These are phyloP conservation scores for Yamadazyma kitorensis DNA, from an alignment of 805 yeast species.

Conservation along the genomic window DNA sequence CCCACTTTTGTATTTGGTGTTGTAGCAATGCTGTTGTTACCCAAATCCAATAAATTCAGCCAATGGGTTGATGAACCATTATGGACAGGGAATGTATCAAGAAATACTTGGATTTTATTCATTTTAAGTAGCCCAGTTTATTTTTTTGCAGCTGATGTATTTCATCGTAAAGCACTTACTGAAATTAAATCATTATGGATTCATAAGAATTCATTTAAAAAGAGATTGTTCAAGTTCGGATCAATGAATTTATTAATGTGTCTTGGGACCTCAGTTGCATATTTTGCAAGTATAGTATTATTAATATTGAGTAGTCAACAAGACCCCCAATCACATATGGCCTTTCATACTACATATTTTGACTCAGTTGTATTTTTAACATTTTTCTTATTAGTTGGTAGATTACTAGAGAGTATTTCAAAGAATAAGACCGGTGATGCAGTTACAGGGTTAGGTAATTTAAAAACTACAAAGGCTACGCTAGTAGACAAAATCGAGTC, in stretches of 20 bases:
- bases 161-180: slow-evolving; percentile 62
- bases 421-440: slow-evolving; percentile 68
- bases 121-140: slow-evolving; percentile 69
- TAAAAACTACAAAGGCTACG: slow-evolving; percentile 51
- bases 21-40: slow-evolving; percentile 63
- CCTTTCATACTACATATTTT: slow-evolving; percentile 64
- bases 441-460: slow-evolving; percentile 47
- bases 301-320: slow-evolving; percentile 45
- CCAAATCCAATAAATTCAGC: slow-evolving; percentile 39
- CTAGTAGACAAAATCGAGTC: slow-evolving; percentile 29
- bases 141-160: slow-evolving; percentile 70
- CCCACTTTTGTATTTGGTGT: slow-evolving; percentile 69
- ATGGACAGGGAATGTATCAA: slow-evolving; percentile 59
- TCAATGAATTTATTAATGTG: slow-evolving; percentile 75
- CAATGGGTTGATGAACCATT: slow-evolving; percentile 59
- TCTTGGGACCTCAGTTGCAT: slow-evolving; percentile 71
- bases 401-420: slow-evolving; percentile 63
- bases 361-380: slow-evolving; percentile 78
- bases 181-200: slow-evolving; percentile 60
- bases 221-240: slow-evolving; percentile 66
- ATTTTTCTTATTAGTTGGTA: slow-evolving; percentile 68
- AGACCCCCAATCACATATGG: slow-evolving; percentile 23
- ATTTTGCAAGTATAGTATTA: slow-evolving; percentile 62
- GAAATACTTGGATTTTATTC: slow-evolving; percentile 65
- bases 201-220: slow-evolving; percentile 50